Conservation (phyloP, 23 red algal species). For the Chondrus crispus region DNA sequence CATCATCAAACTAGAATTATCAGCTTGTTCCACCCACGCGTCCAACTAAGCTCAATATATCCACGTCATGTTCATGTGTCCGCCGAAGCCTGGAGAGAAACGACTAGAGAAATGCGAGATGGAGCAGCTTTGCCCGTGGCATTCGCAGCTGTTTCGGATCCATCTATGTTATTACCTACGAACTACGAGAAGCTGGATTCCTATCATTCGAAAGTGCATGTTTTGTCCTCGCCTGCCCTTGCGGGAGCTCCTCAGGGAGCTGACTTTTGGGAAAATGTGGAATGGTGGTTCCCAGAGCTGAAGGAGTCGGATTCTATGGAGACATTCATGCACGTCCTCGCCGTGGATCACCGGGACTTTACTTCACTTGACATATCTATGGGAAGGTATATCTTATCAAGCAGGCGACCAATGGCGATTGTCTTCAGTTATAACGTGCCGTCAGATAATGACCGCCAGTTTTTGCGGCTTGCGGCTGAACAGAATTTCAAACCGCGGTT, state of each 20-base stretch:
- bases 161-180: not conserved
- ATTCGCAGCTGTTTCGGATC: conserved; percentile 16
- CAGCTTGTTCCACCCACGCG: not conserved
- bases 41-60: not conserved
- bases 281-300: conserved; percentile 29
- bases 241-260: not conserved
- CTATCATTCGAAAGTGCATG: not conserved
- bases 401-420: not conserved
- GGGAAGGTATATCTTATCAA: not conserved
- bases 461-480: not conserved
- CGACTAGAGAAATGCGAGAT: not conserved
- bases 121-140: not conserved
- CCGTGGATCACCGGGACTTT: not conserved
- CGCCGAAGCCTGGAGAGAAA: not conserved
- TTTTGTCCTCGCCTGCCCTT: not conserved
- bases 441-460: not conserved
- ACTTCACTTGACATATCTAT: not conserved
- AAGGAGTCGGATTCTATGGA: not conserved
- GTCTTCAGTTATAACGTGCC: not conserved
- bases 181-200: not conserved
- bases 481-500: not conserved
- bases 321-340: conserved; percentile 22
- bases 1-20: not conserved
- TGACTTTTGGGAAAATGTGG: not conserved
- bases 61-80: not conserved